Base-by-base conservation (phyloP, 441 rosid genomes). In the Bocquillonia castaneifolia region DNA sequence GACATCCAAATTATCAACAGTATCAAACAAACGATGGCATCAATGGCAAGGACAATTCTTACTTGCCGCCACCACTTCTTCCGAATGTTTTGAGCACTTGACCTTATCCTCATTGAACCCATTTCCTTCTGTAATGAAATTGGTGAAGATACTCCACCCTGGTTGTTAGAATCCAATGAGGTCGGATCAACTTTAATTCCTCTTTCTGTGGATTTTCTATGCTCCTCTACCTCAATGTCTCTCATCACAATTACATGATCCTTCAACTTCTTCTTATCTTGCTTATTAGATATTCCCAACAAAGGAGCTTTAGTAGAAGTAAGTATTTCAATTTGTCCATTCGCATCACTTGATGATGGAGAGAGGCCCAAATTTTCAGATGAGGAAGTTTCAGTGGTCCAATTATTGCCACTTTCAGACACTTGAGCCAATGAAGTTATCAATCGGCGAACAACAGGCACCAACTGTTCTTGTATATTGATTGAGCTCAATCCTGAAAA, bases 11-110 rank as follows among this genome's bases (percentile, higher is more conserved):
- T 76, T 65, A 75, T 75, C 66, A 88, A 79, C 28, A 88, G 72
- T 34, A 86, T 72, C 36, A 81, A 79, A 58, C 96, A 92, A 69
- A 92, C 80, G 69, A 84, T 91, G 17, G 82, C 90, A 81, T 89
- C 94, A 48, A 92, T 75, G 3, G 86, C 89, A 63, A 92, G 91
- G 79, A 88, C 81, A 63, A 86, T 85, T 70, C 80, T 71, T 28
- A 92, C 89, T 72, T 82, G 92, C 52, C 83, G 86, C 72, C 94
- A 78, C 92, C 97, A 89, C 60, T 81, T 89, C 83, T 83, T 86
- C 29, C 84, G 80, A 61, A 82, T 72, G 60, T 64, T 84, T 67
- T 82, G 88, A 26, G 87, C 72, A 59, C 72, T 78, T 26, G 94
- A 78, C 76, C 93, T 82, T 20, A 77, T 81, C 71, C 91, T 84